phyloP scores from a whole-genome alignment of 2,329 filamentous ascomycete genomes.

The Lasiodiplodia sp. region DNA sequence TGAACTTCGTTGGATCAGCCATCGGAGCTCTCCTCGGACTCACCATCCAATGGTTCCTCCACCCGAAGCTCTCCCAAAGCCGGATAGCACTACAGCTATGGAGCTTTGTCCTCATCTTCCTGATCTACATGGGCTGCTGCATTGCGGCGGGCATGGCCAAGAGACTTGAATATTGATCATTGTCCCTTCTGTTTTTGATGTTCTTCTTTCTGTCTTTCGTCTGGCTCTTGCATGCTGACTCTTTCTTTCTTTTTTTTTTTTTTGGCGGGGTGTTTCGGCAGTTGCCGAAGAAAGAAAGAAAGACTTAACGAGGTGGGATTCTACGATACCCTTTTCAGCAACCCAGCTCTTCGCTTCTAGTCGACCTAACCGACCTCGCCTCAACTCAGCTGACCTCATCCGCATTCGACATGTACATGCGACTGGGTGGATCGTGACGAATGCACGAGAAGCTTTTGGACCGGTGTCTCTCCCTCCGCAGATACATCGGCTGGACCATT shows the following conservation, averaged over 20 bases:
- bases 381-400: not conserved
- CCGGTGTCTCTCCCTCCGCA: not conserved
- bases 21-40: constrained; percentile 13
- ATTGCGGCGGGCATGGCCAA: constrained; percentile 20
- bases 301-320: not conserved
- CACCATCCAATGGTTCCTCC: constrained; percentile 9
- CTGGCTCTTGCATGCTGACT: not conserved
- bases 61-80: constrained; percentile 8
- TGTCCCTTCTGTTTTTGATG: not conserved
- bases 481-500: not conserved
- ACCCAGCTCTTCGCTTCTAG: not conserved
- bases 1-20: constrained; percentile 17
- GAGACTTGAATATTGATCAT: constrained; percentile 3
- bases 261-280: not conserved
- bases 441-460: not conserved
- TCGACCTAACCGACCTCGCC: not conserved
- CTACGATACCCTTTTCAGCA: constrained; percentile 5
- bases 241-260: not conserved
- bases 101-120: constrained; percentile 29
- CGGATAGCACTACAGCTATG: constrained; percentile 15
- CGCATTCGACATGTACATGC: constrained; percentile 1
- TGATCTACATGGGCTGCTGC: constrained; percentile 25
- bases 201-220: not conserved
- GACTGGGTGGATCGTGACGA: not conserved
- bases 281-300: not conserved